Conservation (phyloP, 441 rosid species). For the Flueggea neowawraea region DNA sequence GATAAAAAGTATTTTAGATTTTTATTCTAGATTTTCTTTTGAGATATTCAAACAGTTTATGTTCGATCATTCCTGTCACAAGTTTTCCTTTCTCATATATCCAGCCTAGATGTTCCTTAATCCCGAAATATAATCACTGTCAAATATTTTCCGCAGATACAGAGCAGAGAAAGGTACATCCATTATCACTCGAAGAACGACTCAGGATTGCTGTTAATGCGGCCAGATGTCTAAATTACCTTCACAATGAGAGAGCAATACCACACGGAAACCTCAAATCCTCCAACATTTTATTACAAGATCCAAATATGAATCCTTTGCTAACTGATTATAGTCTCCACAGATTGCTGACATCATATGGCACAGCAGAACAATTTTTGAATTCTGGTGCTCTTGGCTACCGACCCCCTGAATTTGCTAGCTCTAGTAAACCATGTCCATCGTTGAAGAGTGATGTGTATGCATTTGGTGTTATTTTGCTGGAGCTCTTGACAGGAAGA, state of each 20-base stretch:
- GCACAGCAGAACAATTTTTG: constrained; percentile 80
- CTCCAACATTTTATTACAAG: constrained; percentile 70
- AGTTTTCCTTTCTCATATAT: too few relatives aligned
- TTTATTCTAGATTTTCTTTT: too few relatives aligned
- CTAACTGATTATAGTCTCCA: constrained; percentile 86
- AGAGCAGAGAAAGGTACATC: constrained; percentile 61
- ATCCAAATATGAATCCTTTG: constrained; percentile 35
- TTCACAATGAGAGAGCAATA: constrained; percentile 74
- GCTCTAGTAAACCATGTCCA: constrained; percentile 62
- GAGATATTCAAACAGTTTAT: too few relatives aligned
- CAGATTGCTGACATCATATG: constrained; percentile 73
- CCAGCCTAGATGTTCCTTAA: too few relatives aligned
- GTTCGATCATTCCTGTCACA: too few relatives aligned
- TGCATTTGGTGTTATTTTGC: constrained; percentile 77
- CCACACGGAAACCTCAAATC: constrained; percentile 93
- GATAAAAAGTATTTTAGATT: too few relatives aligned
- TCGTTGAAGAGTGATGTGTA: constrained; percentile 86
- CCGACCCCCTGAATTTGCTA: constrained; percentile 75
- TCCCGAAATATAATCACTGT: neutral
- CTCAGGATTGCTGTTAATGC: constrained; percentile 67
- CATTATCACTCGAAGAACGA: constrained; percentile 67
- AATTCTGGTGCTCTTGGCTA: constrained; percentile 92
- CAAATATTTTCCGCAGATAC: constrained; percentile 48
- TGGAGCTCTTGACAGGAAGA: constrained; percentile 80
- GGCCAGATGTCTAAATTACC: constrained; percentile 62